Conservation (phyloP, 2,329 filamentous ascomycete species). For the Mariannaea sp. region DNA sequence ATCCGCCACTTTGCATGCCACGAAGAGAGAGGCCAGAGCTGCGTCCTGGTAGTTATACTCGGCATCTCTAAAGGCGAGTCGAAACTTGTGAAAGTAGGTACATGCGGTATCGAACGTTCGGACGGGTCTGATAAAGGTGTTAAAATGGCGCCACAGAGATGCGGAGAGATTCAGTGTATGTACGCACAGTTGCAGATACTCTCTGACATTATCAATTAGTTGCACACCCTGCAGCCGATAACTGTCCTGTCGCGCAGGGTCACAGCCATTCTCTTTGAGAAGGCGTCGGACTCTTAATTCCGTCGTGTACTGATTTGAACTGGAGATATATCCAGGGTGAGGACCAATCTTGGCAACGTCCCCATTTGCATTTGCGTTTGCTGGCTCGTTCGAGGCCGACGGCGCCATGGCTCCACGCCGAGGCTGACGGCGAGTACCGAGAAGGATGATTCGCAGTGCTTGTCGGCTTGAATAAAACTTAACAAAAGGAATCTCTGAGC, state of each 20-base stretch:
- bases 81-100: slow-evolving; percentile 92
- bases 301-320: slow-evolving; percentile 73
- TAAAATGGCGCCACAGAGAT: slow-evolving; percentile 14
- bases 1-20: slow-evolving; percentile 96
- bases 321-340: slow-evolving; percentile 54
- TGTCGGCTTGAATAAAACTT: too few relatives aligned
- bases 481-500: too few relatives aligned
- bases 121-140: slow-evolving; percentile 67
- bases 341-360: slow-evolving; percentile 43
- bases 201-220: slow-evolving; percentile 85
- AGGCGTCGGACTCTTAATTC: slow-evolving; percentile 79
- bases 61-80: slow-evolving; percentile 79
- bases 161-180: not conserved
- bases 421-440: too few relatives aligned
- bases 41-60: slow-evolving; percentile 89
- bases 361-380: slow-evolving; percentile 10
- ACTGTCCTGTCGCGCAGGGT: slow-evolving; percentile 78
- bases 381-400: too few relatives aligned
- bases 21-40: slow-evolving; percentile 84
- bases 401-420: too few relatives aligned
- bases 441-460: too few relatives aligned
- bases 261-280: slow-evolving; percentile 70
- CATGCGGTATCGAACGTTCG: slow-evolving; percentile 91
- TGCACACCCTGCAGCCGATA: slow-evolving; percentile 84
- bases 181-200: slow-evolving; percentile 72